Evolutionary conservation across 2,329 filamentous ascomycete genomes (phyloP).

Genomic region (Neopestalotiopsis sp.): DNA sequence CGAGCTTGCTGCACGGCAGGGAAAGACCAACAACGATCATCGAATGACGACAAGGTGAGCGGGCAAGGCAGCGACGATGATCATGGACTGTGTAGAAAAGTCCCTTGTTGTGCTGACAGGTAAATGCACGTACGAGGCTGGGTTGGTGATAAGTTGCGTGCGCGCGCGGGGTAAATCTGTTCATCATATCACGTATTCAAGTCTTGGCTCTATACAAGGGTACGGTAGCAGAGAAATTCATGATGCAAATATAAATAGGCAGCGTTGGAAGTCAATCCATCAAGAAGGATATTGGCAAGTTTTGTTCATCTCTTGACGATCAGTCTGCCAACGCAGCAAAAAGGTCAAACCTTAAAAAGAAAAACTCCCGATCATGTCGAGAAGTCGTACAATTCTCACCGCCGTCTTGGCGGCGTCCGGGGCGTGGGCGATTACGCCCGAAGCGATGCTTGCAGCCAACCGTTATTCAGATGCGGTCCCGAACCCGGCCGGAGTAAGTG

Average conservation of each 20-base stretch:
- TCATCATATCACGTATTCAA: background rate
- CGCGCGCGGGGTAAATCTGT: conserved; percentile 4
- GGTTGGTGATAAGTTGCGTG: conserved; percentile 7
- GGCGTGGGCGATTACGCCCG: conserved; percentile 36
- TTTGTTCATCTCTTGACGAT: background rate
- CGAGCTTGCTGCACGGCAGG: background rate
- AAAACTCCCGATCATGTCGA: background rate
- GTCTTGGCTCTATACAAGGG: conserved; percentile 2
- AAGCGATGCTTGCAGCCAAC: conserved; percentile 39
- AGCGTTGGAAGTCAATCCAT: background rate
- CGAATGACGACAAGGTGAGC: background rate
- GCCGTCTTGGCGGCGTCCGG: conserved; percentile 30
- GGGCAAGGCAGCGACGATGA: conserved; percentile 6
- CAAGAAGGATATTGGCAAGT: background rate
- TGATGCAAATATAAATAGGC: background rate
- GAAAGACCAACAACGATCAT: background rate
- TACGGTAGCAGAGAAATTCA: background rate
- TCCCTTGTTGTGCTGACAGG: background rate
- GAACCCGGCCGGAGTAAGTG: conserved; percentile 40
- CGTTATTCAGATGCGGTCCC: conserved; percentile 37
- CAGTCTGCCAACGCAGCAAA: background rate
- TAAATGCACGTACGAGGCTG: conserved; percentile 1
- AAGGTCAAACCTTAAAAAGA: background rate
- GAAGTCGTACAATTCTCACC: conserved; percentile 1
- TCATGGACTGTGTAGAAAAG: background rate